These are phyloP conservation scores for Papiliotrema laurentii DNA, from an alignment of 1,284 basidiomycete genomes.

Conservation along the genomic window DNA sequence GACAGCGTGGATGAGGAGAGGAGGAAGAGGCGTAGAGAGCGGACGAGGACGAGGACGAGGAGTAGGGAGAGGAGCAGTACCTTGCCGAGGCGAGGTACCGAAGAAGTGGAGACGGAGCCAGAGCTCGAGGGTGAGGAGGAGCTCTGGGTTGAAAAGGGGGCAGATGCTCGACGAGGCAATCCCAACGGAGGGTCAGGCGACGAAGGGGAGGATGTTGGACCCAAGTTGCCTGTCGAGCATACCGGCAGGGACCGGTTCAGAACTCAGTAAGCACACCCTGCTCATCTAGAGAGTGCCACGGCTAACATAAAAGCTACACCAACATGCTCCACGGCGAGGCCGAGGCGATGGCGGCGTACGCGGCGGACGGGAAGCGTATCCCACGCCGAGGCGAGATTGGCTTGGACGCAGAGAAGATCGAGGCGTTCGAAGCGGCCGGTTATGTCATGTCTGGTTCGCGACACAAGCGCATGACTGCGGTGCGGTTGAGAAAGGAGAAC, in stretches of 20 bases:
- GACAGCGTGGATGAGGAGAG: constrained; percentile 29
- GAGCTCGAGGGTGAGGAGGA: constrained; percentile 42
- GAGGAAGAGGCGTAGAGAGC: constrained; percentile 50
- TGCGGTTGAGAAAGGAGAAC: constrained; percentile 94
- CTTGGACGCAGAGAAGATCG: constrained; percentile 79
- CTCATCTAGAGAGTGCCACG: too few species aligned
- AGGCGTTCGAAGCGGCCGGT: constrained; percentile 78
- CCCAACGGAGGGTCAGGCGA: constrained; percentile 35
- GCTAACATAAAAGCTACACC: too few species aligned
- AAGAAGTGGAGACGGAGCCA: constrained; percentile 12
- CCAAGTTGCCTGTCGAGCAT: constrained; percentile 47
- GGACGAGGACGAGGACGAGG: constrained; percentile 52
- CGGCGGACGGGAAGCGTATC: constrained; percentile 85
- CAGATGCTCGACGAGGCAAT: constrained; percentile 2
- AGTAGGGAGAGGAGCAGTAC: constrained; percentile 7
- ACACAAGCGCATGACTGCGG: constrained; percentile 93
- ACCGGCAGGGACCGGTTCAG: constrained; percentile 57
- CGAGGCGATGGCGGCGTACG: constrained; percentile 92
- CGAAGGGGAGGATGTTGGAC: constrained; percentile 69
- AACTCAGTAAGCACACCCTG: constrained; percentile 55
- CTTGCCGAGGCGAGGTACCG: constrained; percentile 7
- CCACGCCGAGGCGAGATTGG: constrained; percentile 98
- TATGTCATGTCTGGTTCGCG: constrained; percentile 97
- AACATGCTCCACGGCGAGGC: constrained; percentile 90
- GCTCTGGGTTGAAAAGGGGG: constrained; percentile 36